Percentiles rank a stretch among this genome's conserved stretches.
phyloP scores from a whole-genome alignment of 208 protist species.

The Polymyxa betae region DNA sequence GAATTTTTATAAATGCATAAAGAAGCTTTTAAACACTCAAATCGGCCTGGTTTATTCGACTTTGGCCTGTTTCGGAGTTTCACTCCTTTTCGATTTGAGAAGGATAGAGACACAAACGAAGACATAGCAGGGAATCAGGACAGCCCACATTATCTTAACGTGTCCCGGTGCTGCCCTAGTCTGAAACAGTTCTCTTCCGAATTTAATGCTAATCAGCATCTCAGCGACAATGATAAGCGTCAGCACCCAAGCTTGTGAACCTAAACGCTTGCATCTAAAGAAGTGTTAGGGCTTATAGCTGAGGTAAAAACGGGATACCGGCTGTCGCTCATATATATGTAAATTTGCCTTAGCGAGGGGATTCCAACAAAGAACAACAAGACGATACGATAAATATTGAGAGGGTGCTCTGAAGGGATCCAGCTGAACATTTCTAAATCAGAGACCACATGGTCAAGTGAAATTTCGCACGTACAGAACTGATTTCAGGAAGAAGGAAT shows the following conservation, averaged over 20 bases:
- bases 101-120: slow-evolving; percentile 29
- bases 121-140: slow-evolving; percentile 2
- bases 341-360: slow-evolving; percentile 1
- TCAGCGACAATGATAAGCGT: slow-evolving; percentile 3
- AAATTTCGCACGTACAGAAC: neutral
- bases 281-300: neutral
- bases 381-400: slow-evolving; percentile 6
- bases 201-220: slow-evolving; percentile 48
- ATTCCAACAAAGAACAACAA: slow-evolving; percentile 8
- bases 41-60: no score
- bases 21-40: no score
- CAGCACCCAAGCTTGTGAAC: slow-evolving; percentile 47
- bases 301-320: neutral
- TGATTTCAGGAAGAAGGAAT: slow-evolving; percentile 48
- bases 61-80: neutral
- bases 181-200: neutral
- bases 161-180: neutral
- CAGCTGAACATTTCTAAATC: neutral
- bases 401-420: slow-evolving; percentile 5
- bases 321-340: slow-evolving; percentile 44
- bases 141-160: slow-evolving; percentile 40
- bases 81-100: slow-evolving; percentile 4
- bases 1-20: no score
- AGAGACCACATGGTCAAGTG: neutral
- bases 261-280: slow-evolving; percentile 26